Conservation (phyloP, 495 filamentous ascomycete genomes). For the Pseudomonodictys pantanalensis region DNA sequence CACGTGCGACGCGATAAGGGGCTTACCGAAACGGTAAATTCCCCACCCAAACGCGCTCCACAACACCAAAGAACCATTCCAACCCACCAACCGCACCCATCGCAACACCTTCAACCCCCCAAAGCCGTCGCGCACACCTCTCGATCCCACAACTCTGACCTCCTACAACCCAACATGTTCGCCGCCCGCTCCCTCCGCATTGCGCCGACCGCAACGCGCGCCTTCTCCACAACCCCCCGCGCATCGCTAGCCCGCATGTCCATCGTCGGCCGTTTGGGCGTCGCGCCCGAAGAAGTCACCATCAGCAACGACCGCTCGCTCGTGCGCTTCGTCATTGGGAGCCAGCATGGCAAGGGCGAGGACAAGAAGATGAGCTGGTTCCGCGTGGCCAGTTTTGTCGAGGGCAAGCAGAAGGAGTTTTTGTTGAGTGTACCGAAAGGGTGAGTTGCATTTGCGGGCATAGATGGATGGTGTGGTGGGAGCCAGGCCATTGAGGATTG, state of each 20-base stretch:
- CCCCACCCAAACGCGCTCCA: too few species aligned
- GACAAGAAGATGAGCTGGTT: constrained; percentile 76
- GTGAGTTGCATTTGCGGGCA: constrained; percentile 52
- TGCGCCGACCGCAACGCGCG: constrained; percentile 47
- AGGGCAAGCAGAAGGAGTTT: constrained; percentile 58
- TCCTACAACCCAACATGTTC: constrained; percentile 5
- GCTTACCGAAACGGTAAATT: too few species aligned
- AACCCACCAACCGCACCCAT: not conserved
- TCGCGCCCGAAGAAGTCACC: constrained; percentile 63
- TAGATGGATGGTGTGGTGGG: constrained; percentile 2
- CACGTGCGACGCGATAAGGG: not conserved
- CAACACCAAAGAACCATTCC: not conserved
- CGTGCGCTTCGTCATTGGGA: constrained; percentile 65
- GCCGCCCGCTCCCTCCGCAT: constrained; percentile 34
- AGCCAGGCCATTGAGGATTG: not conserved
- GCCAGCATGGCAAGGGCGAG: constrained; percentile 53
- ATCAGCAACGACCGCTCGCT: constrained; percentile 66
- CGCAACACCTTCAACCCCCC: not conserved
- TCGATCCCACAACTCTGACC: not conserved
- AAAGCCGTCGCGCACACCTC: not conserved
- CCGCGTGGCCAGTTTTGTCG: constrained; percentile 61
- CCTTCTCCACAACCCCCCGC: constrained; percentile 54
- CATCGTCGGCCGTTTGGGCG: constrained; percentile 72
- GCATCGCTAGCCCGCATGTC: constrained; percentile 57
- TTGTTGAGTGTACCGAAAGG: constrained; percentile 70